phyloP scores from a whole-genome alignment of 805 yeast species.

The Candida pseudoglaebosa region DNA sequence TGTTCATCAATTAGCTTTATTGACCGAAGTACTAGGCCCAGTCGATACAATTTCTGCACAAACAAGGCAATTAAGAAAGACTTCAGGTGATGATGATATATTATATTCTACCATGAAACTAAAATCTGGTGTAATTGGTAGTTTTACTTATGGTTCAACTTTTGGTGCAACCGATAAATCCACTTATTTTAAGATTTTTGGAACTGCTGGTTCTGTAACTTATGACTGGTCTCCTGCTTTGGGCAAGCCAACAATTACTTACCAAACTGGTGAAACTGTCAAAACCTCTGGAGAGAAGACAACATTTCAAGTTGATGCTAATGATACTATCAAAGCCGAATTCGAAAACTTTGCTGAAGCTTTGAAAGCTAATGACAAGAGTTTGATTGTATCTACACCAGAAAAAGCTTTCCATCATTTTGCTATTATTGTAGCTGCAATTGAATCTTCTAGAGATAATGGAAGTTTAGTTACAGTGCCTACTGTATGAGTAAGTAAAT shows the following conservation, averaged over 20 bases:
- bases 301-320: slow-evolving; percentile 40
- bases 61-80: slow-evolving; percentile 71
- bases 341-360: slow-evolving; percentile 53
- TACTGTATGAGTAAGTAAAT: slow-evolving; percentile 11
- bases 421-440: slow-evolving; percentile 82
- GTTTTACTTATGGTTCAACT: slow-evolving; percentile 83
- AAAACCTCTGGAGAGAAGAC: slow-evolving; percentile 51
- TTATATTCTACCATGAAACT: slow-evolving; percentile 66
- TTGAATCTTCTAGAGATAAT: slow-evolving; percentile 58
- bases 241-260: slow-evolving; percentile 35
- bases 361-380: slow-evolving; percentile 59
- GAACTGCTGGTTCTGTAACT: slow-evolving; percentile 70
- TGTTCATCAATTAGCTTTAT: slow-evolving; percentile 87
- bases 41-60: slow-evolving; percentile 69
- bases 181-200: slow-evolving; percentile 66
- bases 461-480: slow-evolving; percentile 52
- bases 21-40: slow-evolving; percentile 77
- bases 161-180: slow-evolving; percentile 78
- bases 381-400: slow-evolving; percentile 56
- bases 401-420: slow-evolving; percentile 86
- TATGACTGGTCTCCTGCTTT: slow-evolving; percentile 59
- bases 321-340: slow-evolving; percentile 42
- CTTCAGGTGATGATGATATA: slow-evolving; percentile 80
- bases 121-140: slow-evolving; percentile 66
- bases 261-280: slow-evolving; percentile 27